Conservation (phyloP, 2,329 filamentous ascomycete genomes). For the Plectosphaerella sp. region DNA sequence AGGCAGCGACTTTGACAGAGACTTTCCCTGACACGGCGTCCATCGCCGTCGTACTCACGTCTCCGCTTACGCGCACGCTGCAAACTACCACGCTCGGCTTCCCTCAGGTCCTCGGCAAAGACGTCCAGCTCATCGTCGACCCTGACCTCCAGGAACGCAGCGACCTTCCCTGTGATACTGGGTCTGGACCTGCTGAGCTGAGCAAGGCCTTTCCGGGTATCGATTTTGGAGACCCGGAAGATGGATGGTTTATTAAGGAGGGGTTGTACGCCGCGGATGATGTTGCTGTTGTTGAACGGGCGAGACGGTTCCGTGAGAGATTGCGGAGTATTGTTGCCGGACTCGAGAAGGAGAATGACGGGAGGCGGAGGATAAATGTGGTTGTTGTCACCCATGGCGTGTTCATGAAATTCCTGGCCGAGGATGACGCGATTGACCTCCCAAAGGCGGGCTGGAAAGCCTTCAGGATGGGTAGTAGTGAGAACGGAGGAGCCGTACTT, state of each 20-base stretch:
- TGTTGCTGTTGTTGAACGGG: constrained; percentile 11
- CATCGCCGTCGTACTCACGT: constrained; percentile 10
- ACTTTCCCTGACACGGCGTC: constrained; percentile 6
- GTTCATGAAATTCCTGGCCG: constrained; percentile 23
- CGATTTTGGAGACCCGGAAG: constrained; percentile 5
- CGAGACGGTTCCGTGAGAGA: constrained; percentile 10
- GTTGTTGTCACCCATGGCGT: constrained; percentile 23
- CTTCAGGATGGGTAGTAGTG: constrained; percentile 11
- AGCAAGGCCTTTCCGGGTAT: constrained; percentile 11
- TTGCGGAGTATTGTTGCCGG: constrained; percentile 5
- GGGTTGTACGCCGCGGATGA: constrained; percentile 15
- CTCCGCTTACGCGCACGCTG: constrained; percentile 11
- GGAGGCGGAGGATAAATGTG: constrained; percentile 12
- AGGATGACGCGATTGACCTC: constrained; percentile 19
- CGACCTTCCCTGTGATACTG: constrained; percentile 19
- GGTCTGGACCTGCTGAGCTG: constrained; percentile 9
- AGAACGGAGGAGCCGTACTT: constrained; percentile 3
- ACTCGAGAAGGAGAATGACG: neutral
- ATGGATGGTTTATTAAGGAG: constrained; percentile 16
- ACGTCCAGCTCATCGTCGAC: constrained; percentile 11
- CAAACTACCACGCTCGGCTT: constrained; percentile 10
- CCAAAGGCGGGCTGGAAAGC: constrained; percentile 25
- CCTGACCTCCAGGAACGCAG: constrained; percentile 18
- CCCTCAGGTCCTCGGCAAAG: constrained; percentile 4
- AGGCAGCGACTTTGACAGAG: constrained; percentile 5